Evolutionary conservation across 163 green algal genomes (phyloP), one percentile per base, ranked within the genome.

Genomic region (Smithsoniella earleae): DNA sequence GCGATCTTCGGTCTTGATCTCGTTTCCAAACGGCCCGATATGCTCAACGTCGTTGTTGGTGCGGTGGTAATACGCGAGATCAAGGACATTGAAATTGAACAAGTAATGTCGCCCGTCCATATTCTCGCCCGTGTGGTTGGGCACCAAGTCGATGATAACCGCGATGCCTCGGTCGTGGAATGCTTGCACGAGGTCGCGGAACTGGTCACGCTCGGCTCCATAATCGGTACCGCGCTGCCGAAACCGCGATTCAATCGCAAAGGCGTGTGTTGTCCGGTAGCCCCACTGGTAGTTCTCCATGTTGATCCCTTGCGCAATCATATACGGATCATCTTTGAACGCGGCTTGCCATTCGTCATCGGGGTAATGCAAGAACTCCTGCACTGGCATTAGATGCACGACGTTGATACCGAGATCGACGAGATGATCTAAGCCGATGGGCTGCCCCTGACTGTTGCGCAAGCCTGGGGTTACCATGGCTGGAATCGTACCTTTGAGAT

Each of bases 91-190:
- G 44, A 55, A 55, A 20, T 20, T 55, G 44, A 55, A 20, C 20
- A 55, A 20, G 20, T 55, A 20, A 20, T 55, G 20, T 20, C 20
- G 20, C 20, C 44, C 44, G 20, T 55, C 44, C 44, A 55, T 55
- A 20, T 55, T 55, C 44, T 55, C 44, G 44, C 44, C 44, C 44
- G 44, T 55, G 44, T 55, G 44, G 44, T 55, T 55, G 44, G 20
- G 20, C 44, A 55, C 44, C 20, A 55, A 20, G 44, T 55, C 44
- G 44, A 55, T 55, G 20, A 55, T 20, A 20, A 55, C 44, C 20
- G 44, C 44, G 20, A 55, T 55, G 44, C 44, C 44, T 20, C 44
- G 44, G 20, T 20, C 44, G 44, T 55, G 44, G 44, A 55, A 20
- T 20, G 44, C 44, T 20, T 55, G 20, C 44, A 55, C 44, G 44